Base-by-base conservation (phyloP, 2,329 filamentous ascomycete species). In the Hyphodiscus sp. region DNA sequence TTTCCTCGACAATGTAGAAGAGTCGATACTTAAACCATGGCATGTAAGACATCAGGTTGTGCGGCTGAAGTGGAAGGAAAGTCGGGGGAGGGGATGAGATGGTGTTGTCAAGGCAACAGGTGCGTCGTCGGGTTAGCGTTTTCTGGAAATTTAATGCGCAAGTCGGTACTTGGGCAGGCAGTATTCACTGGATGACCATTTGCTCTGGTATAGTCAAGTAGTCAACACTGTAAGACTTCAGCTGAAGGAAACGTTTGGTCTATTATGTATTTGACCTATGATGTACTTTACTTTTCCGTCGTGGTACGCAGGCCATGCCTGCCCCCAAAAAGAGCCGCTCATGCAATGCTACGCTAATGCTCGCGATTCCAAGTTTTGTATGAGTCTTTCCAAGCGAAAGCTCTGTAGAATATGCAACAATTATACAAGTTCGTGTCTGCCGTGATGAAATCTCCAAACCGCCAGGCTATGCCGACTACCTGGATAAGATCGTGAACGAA, bases 251-350 rank as follows among this genome's bases (percentile, higher is more conserved):
- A 5, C 29, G 29, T 18, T 43, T 49, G 47, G 29, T 53, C 30
- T 46, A 46, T 48, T 53, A 38, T 53, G 23, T 48, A 23, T 49
- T 2, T 49, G 51, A 49, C 50, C 13, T 49, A 49, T 41, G 45
- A 48, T 53, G 51, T 53, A 53, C n/a, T n/a, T n/a, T n/a, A n/a
- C 23, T 46, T 41, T 42, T 49, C 23, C 23, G 23, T 26, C 20
- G n/a, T 41, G 19, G 18, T 26, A 20, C 16, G 29, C 18, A 15
- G 38, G 19, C 33, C 23, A 41, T 18, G 20, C 45, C 26, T 15
- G 20, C 45, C 9, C 20, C 45, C 19, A 33, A 20, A 33, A 20
- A 19, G 19, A 16, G 13, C 29, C 19, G 33, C 30, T 19, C 29
- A 41, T 49, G 45, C 47, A 30, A 49, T 48, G 46, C 46, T 16